Conservation (phyloP, 2,329 filamentous ascomycete species). For the Nectriaceae sp. region DNA sequence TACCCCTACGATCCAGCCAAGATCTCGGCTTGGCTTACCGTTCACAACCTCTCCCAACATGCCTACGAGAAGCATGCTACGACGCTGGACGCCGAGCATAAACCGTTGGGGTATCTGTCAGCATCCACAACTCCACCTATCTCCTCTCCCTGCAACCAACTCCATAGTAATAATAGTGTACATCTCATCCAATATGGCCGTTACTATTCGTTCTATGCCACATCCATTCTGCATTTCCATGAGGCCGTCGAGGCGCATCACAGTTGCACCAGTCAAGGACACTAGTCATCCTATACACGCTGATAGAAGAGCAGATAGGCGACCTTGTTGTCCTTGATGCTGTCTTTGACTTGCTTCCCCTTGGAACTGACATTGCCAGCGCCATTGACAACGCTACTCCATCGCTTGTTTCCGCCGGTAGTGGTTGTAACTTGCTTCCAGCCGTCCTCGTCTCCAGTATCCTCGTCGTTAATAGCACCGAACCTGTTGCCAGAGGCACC, state of each 20-base stretch:
- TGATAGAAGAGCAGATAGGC: constrained; percentile 97
- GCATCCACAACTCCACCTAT: constrained; percentile 14
- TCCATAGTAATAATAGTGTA: constrained; percentile 26
- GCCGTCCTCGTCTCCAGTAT: constrained; percentile 65
- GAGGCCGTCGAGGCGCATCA: not conserved
- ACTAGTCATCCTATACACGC: constrained; percentile 54
- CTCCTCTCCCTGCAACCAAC: constrained; percentile 20
- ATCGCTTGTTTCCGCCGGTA: constrained; percentile 68
- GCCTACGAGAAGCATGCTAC: constrained; percentile 20
- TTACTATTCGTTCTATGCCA: constrained; percentile 25
- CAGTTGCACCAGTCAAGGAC: not conserved
- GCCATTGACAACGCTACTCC: constrained; percentile 70
- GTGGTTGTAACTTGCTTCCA: constrained; percentile 79
- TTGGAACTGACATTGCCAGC: constrained; percentile 48
- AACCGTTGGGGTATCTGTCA: constrained; percentile 22
- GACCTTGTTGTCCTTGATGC: constrained; percentile 89
- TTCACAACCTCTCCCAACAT: constrained; percentile 11
- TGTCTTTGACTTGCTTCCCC: constrained; percentile 60
- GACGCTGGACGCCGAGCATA: constrained; percentile 31
- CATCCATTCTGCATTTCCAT: constrained; percentile 14
- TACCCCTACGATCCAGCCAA: constrained; percentile 6
- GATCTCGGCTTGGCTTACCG: constrained; percentile 17
- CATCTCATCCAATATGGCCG: constrained; percentile 30
- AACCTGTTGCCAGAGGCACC: constrained; percentile 70
- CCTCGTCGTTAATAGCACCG: constrained; percentile 67